Conservation (phyloP, 2,329 filamentous ascomycete genomes). For the Neonectria magnoliae region DNA sequence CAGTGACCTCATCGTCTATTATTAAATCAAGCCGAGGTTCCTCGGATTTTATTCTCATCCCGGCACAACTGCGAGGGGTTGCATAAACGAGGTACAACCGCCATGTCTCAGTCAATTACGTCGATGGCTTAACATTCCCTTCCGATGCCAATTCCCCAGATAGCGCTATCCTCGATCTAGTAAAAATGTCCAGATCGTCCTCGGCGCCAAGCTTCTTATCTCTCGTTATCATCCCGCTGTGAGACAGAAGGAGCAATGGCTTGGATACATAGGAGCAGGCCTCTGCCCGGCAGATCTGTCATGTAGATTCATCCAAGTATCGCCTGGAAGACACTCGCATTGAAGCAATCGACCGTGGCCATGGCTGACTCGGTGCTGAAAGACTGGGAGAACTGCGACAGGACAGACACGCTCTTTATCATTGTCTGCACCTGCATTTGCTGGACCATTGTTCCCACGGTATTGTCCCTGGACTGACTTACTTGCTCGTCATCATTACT, state of each 20-base stretch:
- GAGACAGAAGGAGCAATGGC: background rate
- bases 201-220: constrained; percentile 18
- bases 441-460: constrained; percentile 32
- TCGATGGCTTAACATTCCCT: background rate
- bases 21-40: background rate
- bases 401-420: constrained; percentile 30
- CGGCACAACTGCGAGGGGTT: background rate
- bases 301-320: background rate
- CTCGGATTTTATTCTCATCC: background rate
- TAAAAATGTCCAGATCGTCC: constrained; percentile 17
- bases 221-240: background rate
- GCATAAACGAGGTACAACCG: background rate
- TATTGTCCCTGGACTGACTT: background rate
- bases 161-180: constrained; percentile 14
- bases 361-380: constrained; percentile 28
- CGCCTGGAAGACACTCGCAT: too few species aligned
- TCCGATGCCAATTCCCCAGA: background rate
- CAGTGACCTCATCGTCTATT: background rate
- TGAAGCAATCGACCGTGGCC: background rate
- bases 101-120: background rate
- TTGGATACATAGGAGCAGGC: background rate
- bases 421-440: constrained; percentile 32
- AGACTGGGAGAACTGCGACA: constrained; percentile 29
- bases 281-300: background rate
- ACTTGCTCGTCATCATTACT: background rate